phyloP scores from a whole-genome alignment of 768 basidiomycete genomes.

The Strobilomyces dryophilus region DNA sequence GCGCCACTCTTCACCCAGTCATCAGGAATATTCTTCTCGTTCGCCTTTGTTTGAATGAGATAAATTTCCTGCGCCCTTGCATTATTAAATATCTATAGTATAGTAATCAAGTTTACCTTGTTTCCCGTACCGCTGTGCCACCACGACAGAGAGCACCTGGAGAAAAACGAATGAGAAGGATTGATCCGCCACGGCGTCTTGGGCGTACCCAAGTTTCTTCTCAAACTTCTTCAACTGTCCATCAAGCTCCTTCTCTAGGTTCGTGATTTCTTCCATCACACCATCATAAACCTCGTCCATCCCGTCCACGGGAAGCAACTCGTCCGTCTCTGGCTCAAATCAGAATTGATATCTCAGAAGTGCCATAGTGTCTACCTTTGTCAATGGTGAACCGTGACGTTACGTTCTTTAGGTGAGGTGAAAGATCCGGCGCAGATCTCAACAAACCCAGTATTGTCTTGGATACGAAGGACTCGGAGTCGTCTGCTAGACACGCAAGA shows the following conservation, averaged over 20 bases:
- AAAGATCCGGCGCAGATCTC: conserved; percentile 76
- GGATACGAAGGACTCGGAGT: conserved; percentile 72
- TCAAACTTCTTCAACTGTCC: conserved; percentile 59
- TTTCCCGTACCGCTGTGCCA: conserved; percentile 82
- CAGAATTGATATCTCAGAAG: conserved; percentile 16
- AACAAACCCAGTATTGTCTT: conserved; percentile 72
- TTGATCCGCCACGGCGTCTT: conserved; percentile 3
- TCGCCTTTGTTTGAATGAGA: conserved; percentile 68
- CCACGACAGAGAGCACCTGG: conserved; percentile 49
- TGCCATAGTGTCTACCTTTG: conserved; percentile 43
- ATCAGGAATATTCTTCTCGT: conserved; percentile 63
- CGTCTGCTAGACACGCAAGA: conserved; percentile 55
- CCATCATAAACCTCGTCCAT: conserved; percentile 84
- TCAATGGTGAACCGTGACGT: conserved; percentile 59
- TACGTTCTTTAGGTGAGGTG: conserved; percentile 66
- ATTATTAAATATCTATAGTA: not conserved
- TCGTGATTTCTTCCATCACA: conserved; percentile 64
- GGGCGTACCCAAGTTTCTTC: conserved; percentile 58
- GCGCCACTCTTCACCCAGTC: conserved; percentile 78
- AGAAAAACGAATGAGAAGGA: conserved; percentile 18
- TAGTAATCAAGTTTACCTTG: conserved; percentile 46
- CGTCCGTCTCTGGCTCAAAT: conserved; percentile 49
- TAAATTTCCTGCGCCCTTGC: conserved; percentile 73
- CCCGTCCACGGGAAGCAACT: conserved; percentile 78
- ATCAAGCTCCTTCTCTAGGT: conserved; percentile 71